A percentile compares a stretch with the other conserved stretches of the same genome.
Evolutionary conservation across 1,139 yeast species (phyloP).

Genomic region (Petasospora fabianii): DNA sequence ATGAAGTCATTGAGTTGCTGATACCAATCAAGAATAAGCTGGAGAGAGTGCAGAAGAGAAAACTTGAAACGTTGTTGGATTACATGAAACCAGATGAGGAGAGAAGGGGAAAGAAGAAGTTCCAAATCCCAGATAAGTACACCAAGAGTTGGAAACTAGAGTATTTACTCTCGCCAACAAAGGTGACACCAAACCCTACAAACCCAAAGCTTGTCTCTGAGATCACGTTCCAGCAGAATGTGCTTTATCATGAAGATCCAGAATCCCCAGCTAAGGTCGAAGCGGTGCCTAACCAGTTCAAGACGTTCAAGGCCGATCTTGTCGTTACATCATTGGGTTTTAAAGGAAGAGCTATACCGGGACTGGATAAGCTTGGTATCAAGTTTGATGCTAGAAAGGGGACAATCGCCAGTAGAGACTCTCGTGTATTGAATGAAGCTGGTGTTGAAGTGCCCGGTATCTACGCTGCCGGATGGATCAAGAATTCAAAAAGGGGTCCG

Average conservation of each 20-base stretch:
- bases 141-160: conserved; percentile 62
- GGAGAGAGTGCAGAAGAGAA: conserved; percentile 67
- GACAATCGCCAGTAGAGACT: conserved; percentile 54
- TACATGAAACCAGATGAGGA: conserved; percentile 36
- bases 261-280: conserved; percentile 34
- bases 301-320: conserved; percentile 44
- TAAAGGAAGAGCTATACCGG: conserved; percentile 60
- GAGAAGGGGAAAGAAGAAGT: conserved; percentile 21
- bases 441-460: conserved; percentile 45
- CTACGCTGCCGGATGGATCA: conserved; percentile 91
- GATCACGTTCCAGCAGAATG: conserved; percentile 48
- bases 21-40: conserved; percentile 38
- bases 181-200: conserved; percentile 39
- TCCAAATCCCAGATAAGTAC: conserved; percentile 25
- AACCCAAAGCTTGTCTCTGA: conserved; percentile 39
- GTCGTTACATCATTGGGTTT: conserved; percentile 85
- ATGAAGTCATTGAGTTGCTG: conserved; percentile 39
- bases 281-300: conserved; percentile 28
- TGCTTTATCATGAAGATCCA: conserved; percentile 29
- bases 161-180: conserved; percentile 64
- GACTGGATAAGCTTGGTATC: conserved; percentile 37
- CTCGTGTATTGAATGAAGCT: conserved; percentile 45
- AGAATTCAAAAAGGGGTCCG: conserved; percentile 85
- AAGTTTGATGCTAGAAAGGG: conserved; percentile 52
- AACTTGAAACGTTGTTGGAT: conserved; percentile 60